Evolutionary conservation across 768 basidiomycete species (phyloP).

Genomic region (Leucocoprinus leucothites): DNA sequence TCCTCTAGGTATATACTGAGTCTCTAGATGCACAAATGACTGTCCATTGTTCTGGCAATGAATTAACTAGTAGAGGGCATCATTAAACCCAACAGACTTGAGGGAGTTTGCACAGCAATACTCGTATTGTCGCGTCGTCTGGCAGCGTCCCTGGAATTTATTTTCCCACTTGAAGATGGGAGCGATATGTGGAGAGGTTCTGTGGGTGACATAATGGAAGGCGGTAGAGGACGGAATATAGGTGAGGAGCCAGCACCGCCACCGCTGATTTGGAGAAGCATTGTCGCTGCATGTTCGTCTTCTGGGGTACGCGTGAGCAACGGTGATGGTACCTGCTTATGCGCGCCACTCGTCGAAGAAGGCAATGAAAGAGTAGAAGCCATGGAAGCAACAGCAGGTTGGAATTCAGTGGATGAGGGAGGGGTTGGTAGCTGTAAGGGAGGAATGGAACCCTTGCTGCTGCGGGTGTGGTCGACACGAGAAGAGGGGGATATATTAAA

Average conservation of each 20-base stretch:
- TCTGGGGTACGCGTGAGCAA: conserved; percentile 48
- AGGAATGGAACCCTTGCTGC: conserved; percentile 14
- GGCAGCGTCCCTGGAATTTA: not conserved
- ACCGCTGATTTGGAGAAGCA: conserved; percentile 53
- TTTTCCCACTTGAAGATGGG: not conserved
- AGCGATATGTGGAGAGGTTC: not conserved
- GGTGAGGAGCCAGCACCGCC: conserved; percentile 39
- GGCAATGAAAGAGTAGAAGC: conserved; percentile 4
- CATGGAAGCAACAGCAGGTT: conserved; percentile 42
- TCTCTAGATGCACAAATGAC: no score
- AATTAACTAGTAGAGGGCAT: not conserved
- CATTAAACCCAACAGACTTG: conserved; percentile 8
- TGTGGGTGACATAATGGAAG: not conserved
- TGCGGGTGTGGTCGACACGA: conserved; percentile 3
- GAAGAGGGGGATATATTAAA: conserved; percentile 3
- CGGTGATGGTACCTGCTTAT: conserved; percentile 7
- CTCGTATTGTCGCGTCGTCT: not conserved
- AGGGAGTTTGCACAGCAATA: conserved; percentile 6
- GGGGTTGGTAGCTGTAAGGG: conserved; percentile 49
- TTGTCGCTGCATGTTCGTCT: conserved; percentile 67
- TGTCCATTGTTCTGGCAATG: no score
- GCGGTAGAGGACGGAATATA: conserved; percentile 19
- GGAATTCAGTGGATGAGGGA: conserved; percentile 51
- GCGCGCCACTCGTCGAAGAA: conserved; percentile 8
- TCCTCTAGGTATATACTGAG: no score